Base-by-base conservation (phyloP, 148 eudicot species). In the Pouteria glomerata region DNA sequence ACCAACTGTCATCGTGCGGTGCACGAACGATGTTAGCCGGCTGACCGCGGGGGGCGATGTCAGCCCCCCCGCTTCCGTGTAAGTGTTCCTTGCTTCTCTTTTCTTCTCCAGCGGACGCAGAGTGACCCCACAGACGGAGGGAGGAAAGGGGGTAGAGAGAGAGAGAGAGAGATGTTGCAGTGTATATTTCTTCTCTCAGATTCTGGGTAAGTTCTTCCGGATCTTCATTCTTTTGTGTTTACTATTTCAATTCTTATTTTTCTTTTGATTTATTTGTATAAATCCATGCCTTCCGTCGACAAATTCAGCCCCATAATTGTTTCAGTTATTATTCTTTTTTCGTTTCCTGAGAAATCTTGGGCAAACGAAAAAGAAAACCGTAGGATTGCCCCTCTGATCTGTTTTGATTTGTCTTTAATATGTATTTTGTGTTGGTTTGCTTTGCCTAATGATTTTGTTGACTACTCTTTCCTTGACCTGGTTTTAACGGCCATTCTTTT, bases 111-210 rank as follows among this genome's bases (percentile, higher is more conserved):
- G 21, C 4, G 11, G 26, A 19, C 35, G 4, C 33, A 8, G 39
- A 31, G 16, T 15, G 66, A 14, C 41, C 63, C 34, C 0, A 3
- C n/a, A 8, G 0, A 34, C 0, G 6, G 2, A 5, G 11, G 15
- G 18, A 11, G 2, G 34, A 27, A 11, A 27, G 10, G 44, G 45
- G 53, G 42, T 39, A 42, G 71, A 66, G 57, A 74, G n/a, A 27
- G 35, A 57, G 29, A 24, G 35, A 33, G 18, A 57, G 72, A 57
- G 72, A 74, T 74, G 77, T 67, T 74, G 72, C 77, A 74, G 72
- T 74, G 78, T 16, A 75, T 75, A 75, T 75, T 75, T 68, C 73
- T 75, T 52, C 73, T 75, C 6, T 75, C 78, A 60, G 78, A 75
- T 75, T 75, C 78, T n/a, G 78, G 78, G 78, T 75, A 50, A 8